These are phyloP conservation scores for Puccinia hordei DNA, from an alignment of 1,284 basidiomycete genomes.

Conservation along the genomic window DNA sequence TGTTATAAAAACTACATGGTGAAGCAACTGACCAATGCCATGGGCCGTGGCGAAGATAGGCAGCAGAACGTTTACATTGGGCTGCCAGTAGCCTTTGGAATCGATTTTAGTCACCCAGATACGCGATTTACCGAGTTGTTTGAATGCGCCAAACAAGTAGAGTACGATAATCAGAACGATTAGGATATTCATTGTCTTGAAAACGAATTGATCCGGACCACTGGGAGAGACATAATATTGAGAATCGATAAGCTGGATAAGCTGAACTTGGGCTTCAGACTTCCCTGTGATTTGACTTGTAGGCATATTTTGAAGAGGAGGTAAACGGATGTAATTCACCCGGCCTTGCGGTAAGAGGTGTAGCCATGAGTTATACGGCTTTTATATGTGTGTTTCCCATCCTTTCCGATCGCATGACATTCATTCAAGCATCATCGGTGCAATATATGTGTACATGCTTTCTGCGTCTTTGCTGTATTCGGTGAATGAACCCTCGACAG, in stretches of 20 bases:
- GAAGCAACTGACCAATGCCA: constrained; percentile 1
- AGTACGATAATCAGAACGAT: constrained; percentile 7
- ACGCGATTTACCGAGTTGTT: constrained; percentile 8
- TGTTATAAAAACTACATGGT: neutral
- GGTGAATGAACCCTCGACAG: too few relatives aligned
- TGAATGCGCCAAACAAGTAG: neutral
- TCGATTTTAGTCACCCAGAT: neutral
- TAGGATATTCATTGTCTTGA: neutral
- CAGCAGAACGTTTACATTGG: neutral
- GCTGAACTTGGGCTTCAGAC: neutral
- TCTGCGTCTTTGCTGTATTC: too few relatives aligned
- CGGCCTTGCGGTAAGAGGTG: neutral
- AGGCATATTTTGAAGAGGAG: neutral
- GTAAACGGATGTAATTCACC: neutral
- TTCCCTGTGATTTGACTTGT: neutral
- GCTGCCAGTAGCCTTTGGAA: constrained; percentile 8
- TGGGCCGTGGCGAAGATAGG: neutral
- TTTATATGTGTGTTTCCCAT: too few relatives aligned
- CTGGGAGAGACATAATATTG: neutral
- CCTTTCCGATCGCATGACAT: too few relatives aligned
- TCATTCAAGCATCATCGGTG: too few relatives aligned
- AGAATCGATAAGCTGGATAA: neutral
- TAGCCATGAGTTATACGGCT: too few relatives aligned
- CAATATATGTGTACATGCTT: too few relatives aligned
- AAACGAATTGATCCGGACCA: neutral